A percentile compares a stretch with the other conserved stretches of the same genome.
These are phyloP conservation scores for Pythium rishiriense DNA, from an alignment of 352 stramenopile species.

Conservation along the genomic window DNA sequence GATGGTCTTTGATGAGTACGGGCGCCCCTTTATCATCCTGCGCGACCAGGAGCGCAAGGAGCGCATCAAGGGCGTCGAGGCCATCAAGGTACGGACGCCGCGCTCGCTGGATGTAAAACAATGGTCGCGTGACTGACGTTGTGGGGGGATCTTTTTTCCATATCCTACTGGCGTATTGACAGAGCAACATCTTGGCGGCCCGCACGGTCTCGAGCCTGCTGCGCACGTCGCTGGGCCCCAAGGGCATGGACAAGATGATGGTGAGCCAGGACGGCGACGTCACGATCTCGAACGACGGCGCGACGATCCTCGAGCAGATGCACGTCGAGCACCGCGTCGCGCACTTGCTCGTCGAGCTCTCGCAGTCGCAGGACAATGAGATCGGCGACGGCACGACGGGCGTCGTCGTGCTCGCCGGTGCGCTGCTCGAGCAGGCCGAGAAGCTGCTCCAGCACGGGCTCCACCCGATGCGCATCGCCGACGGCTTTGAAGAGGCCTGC, in stretches of 20 bases:
- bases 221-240: conserved; percentile 97
- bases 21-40: conserved; percentile 99
- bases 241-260: conserved; percentile 99
- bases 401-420: conserved; percentile 98
- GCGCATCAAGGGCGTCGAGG: conserved; percentile 98
- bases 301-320: conserved; percentile 99
- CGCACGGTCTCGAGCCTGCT: conserved; percentile 96
- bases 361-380: conserved; percentile 99
- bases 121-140: conserved; percentile 2
- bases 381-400: conserved; percentile 99
- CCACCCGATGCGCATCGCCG: conserved; percentile 98
- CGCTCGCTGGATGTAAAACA: conserved; percentile 5
- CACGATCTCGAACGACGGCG: conserved; percentile 99
- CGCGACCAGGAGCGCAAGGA: conserved; percentile 98
- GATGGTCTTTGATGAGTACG: conserved; percentile 99
- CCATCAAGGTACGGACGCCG: conserved; percentile 89
- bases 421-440: conserved; percentile 97
- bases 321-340: conserved; percentile 98
- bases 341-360: conserved; percentile 98
- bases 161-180: background rate
- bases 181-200: conserved; percentile 99
- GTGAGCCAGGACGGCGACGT: conserved; percentile 99
- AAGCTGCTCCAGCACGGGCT: conserved; percentile 96
- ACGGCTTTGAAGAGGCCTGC: conserved; percentile 98
- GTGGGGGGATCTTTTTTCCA: background rate